A percentile compares a stretch with the other conserved stretches of the same genome.
Conservation (phyloP, 2,329 filamentous ascomycete species). For the Ceratocystis huliohia region DNA sequence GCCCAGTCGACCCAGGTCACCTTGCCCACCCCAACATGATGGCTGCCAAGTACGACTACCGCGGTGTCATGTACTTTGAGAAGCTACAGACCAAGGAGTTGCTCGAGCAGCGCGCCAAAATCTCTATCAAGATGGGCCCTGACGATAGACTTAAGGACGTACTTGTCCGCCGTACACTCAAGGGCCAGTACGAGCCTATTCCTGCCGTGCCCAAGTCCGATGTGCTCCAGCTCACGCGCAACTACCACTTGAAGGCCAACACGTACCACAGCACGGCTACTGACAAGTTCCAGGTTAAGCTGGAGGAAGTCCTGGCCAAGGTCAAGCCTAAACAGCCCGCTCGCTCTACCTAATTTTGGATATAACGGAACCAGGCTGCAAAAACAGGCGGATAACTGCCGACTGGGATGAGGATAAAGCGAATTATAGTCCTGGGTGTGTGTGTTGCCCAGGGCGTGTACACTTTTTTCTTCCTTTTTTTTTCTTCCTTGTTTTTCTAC, state of each 20-base stretch:
- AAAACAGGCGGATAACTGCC: conserved; percentile 4
- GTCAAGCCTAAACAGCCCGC: conserved; percentile 9
- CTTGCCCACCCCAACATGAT: conserved; percentile 26
- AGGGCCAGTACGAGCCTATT: conserved; percentile 29
- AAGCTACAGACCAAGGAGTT: conserved; percentile 25
- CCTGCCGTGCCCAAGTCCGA: conserved; percentile 28
- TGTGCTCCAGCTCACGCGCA: conserved; percentile 28
- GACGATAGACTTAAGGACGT: conserved; percentile 23
- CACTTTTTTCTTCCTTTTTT: background rate
- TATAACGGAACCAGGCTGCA: background rate
- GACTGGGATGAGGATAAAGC: background rate
- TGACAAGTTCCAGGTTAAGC: conserved; percentile 32
- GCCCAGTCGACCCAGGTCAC: conserved; percentile 27
- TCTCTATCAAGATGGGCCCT: conserved; percentile 20
- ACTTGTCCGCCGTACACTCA: conserved; percentile 28
- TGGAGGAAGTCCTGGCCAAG: conserved; percentile 16
- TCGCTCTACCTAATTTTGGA: background rate
- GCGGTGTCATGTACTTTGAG: conserved; percentile 28
- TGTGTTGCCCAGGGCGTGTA: conserved; percentile 15
- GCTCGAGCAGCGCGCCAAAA: conserved; percentile 26
- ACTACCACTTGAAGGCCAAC: conserved; percentile 30
- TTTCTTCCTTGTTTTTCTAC: background rate
- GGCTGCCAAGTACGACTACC: conserved; percentile 27
- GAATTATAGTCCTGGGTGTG: background rate
- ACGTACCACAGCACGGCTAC: conserved; percentile 29